Percentiles rank a stretch among this genome's conserved stretches.
Conservation (phyloP, 2,329 filamentous ascomycete species). For the Nothophoma quercina region DNA sequence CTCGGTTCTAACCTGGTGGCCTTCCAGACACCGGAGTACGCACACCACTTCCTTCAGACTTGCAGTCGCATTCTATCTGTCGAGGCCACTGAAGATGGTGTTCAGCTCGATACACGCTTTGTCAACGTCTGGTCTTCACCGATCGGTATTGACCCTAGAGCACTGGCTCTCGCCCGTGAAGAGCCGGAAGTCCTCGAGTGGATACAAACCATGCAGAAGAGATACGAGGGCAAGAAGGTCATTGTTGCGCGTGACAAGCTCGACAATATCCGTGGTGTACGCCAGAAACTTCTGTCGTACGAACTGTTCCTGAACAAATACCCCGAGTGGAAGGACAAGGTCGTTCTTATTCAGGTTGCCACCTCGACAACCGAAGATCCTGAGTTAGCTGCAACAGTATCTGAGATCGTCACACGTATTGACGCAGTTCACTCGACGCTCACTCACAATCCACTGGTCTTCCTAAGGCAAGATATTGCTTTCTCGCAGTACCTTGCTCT, state of each 20-base stretch:
- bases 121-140: slow-evolving; percentile 85
- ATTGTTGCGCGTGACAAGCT: slow-evolving; percentile 95
- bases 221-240: slow-evolving; percentile 86
- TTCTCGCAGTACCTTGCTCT: slow-evolving; percentile 94
- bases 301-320: slow-evolving; percentile 95
- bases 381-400: slow-evolving; percentile 86
- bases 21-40: slow-evolving; percentile 94
- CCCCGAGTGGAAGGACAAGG: slow-evolving; percentile 84
- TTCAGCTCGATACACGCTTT: slow-evolving; percentile 91
- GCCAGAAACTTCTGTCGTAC: slow-evolving; percentile 90
- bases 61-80: slow-evolving; percentile 91
- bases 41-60: slow-evolving; percentile 92
- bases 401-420: slow-evolving; percentile 92
- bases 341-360: slow-evolving; percentile 92
- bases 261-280: slow-evolving; percentile 88
- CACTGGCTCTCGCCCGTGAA: slow-evolving; percentile 73
- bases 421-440: slow-evolving; percentile 91
- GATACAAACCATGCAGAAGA: slow-evolving; percentile 80
- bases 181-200: slow-evolving; percentile 78
- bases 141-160: slow-evolving; percentile 89
- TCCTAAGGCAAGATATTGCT: slow-evolving; percentile 92
- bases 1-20: slow-evolving; percentile 90
- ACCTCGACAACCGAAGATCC: slow-evolving; percentile 88
- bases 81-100: slow-evolving; percentile 85
- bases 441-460: slow-evolving; percentile 90